Conservation (phyloP, 164 flowering plant species). For the Protea cynaroides region DNA sequence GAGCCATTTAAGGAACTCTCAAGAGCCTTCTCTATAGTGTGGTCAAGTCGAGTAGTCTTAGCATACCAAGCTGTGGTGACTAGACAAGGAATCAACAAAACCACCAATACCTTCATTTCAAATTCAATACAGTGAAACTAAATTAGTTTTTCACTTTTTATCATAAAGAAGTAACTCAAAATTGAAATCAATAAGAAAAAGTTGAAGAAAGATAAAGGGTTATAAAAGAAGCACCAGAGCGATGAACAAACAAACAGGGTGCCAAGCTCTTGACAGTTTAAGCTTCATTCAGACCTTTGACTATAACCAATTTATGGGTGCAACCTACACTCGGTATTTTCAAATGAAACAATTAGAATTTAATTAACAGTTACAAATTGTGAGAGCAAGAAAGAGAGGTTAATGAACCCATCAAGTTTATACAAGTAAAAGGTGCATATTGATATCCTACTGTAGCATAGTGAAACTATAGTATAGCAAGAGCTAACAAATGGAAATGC, state of each 20-base stretch:
- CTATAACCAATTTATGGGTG: neutral
- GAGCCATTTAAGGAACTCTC: slow-evolving; percentile 2
- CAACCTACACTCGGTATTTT: too few relatives aligned
- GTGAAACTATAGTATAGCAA: too few relatives aligned
- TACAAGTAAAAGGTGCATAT: too few relatives aligned
- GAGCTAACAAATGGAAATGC: too few relatives aligned
- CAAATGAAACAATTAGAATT: too few relatives aligned
- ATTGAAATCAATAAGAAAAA: neutral
- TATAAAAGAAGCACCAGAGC: slow-evolving; percentile 20
- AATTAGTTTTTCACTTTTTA: neutral
- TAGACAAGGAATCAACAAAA: slow-evolving; percentile 24
- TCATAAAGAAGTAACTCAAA: neutral
- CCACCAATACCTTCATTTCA: slow-evolving; percentile 25
- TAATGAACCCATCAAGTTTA: too few relatives aligned
- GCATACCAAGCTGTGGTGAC: slow-evolving; percentile 19
- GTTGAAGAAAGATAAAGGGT: too few relatives aligned
- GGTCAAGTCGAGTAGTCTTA: slow-evolving; percentile 10
- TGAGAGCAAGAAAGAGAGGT: too few relatives aligned
- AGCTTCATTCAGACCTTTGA: slow-evolving; percentile 20
- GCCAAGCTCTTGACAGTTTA: slow-evolving; percentile 17
- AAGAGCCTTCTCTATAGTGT: slow-evolving; percentile 3
- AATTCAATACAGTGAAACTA: neutral
- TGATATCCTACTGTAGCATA: too few relatives aligned
- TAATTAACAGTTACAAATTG: too few relatives aligned
- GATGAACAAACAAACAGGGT: slow-evolving; percentile 23